phyloP scores from a whole-genome alignment of 2,329 filamentous ascomycete genomes.

The Aspergillus sp. region DNA sequence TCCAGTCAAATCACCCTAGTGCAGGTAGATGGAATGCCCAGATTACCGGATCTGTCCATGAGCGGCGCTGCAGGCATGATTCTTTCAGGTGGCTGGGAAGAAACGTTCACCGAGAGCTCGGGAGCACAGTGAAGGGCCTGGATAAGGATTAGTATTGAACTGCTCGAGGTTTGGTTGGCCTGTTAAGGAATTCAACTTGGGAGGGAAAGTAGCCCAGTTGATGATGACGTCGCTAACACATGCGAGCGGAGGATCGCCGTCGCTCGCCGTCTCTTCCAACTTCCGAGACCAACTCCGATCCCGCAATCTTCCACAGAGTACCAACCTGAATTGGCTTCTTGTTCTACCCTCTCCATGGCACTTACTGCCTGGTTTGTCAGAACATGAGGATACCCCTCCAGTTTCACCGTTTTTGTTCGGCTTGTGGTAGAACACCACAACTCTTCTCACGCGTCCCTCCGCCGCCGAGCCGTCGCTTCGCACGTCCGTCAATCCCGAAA shows the following conservation, averaged over 20 bases:
- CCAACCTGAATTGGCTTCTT: neutral
- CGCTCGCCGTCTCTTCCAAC: neutral
- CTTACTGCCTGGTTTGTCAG: slow-evolving; percentile 22
- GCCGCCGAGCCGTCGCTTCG: slow-evolving; percentile 32
- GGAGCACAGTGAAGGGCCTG: neutral
- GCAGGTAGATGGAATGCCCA: neutral
- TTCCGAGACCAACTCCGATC: neutral
- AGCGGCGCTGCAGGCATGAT: neutral
- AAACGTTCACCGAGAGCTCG: neutral
- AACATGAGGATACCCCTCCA: slow-evolving; percentile 53
- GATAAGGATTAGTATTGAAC: neutral
- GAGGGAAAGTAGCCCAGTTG: neutral
- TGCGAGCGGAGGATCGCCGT: slow-evolving; percentile 5
- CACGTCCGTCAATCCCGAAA: slow-evolving; percentile 25
- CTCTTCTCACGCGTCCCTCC: slow-evolving; percentile 30
- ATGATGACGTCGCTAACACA: slow-evolving; percentile 20
- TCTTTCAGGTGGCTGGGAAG: neutral
- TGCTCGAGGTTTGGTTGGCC: neutral
- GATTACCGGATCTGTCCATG: neutral
- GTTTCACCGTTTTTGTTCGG: slow-evolving; percentile 52
- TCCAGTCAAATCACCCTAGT: neutral
- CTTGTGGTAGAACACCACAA: slow-evolving; percentile 39
- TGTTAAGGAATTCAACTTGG: neutral
- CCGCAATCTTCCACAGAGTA: neutral
- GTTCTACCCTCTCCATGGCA: slow-evolving; percentile 4